Conservation (phyloP, 768 basidiomycete species). For the Suillus spraguei region DNA sequence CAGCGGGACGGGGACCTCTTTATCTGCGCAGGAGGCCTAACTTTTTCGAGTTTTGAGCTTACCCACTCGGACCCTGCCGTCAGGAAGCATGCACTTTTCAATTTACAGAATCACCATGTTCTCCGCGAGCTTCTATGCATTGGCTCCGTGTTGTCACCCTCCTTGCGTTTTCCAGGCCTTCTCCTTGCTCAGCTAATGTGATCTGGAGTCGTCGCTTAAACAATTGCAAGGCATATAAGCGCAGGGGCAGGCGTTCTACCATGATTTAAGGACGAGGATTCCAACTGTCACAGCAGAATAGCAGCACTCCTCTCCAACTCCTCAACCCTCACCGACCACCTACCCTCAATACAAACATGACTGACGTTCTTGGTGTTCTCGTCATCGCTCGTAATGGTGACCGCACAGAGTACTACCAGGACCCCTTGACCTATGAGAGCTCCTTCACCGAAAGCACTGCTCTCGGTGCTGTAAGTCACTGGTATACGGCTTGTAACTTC, state of each 20-base stretch:
- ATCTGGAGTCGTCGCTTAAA: no score
- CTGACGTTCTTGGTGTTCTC: conserved; percentile 74
- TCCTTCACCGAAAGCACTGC: conserved; percentile 71
- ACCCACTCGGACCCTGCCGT: neutral
- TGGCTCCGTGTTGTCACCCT: conserved; percentile 7
- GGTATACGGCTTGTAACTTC: neutral
- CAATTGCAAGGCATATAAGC: no score
- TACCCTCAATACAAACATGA: conserved; percentile 23
- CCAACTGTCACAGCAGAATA: no score
- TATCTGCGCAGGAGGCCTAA: neutral
- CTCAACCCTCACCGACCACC: no score
- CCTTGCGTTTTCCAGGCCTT: no score
- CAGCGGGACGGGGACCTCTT: no score
- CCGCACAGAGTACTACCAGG: conserved; percentile 67
- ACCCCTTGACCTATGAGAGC: conserved; percentile 67
- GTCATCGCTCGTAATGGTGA: conserved; percentile 82
- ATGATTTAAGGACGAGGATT: no score
- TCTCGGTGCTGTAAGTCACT: conserved; percentile 62
- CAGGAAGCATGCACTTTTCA: conserved; percentile 5
- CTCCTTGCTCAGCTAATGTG: no score
- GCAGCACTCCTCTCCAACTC: no score
- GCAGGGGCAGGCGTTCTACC: no score
- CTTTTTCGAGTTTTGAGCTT: conserved; percentile 3
- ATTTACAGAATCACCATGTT: conserved; percentile 1
- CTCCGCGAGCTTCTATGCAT: conserved; percentile 9